phyloP scores from a whole-genome alignment of 306 rosid species.

The Cyclanthera cordifolia region DNA sequence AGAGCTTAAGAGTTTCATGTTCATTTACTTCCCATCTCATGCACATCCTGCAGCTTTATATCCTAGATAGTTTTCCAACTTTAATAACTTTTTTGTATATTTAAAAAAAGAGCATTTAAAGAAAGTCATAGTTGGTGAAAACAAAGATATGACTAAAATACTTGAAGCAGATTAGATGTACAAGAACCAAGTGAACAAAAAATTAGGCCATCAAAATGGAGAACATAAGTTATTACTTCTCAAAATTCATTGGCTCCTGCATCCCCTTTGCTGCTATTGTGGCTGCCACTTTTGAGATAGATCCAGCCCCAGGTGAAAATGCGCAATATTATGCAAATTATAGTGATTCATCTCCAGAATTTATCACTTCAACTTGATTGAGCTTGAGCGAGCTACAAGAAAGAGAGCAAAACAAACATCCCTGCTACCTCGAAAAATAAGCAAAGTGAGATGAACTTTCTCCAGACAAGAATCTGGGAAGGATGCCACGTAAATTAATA shows the following conservation, averaged over 20 bases:
- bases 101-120: background rate
- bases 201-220: background rate
- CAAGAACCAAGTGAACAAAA: background rate
- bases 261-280: background rate
- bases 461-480: background rate
- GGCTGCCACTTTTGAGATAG: background rate
- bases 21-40: background rate
- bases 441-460: slow-evolving; percentile 4
- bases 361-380: slow-evolving; percentile 2
- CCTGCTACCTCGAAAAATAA: background rate
- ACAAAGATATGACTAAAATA: background rate
- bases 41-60: background rate
- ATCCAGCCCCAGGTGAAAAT: background rate
- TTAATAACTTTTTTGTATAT: background rate
- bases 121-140: background rate
- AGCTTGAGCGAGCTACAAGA: slow-evolving; percentile 11
- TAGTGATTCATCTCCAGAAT: slow-evolving; percentile 4
- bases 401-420: slow-evolving; percentile 12
- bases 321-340: slow-evolving; percentile 6
- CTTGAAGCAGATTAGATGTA: background rate
- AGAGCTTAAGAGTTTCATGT: background rate
- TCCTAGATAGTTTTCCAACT: too few relatives aligned
- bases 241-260: slow-evolving; percentile 1
- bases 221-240: background rate
- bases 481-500: slow-evolving; percentile 4